Percentiles rank a stretch among this genome's conserved stretches.
Evolutionary conservation across 2,329 filamentous ascomycete genomes (phyloP).

Genomic region (Cordyceps pruinosa): DNA sequence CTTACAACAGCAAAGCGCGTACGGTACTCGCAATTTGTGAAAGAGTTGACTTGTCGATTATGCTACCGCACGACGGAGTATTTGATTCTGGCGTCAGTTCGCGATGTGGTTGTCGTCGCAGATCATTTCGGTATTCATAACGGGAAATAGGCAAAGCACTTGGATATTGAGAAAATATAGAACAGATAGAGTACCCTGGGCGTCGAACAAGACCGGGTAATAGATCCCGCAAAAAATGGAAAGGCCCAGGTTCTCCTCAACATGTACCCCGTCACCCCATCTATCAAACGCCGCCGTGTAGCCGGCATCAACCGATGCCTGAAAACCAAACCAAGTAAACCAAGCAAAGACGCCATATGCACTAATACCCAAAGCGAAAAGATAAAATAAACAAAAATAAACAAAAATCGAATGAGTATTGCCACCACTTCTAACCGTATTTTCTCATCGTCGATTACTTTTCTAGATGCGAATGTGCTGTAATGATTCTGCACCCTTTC

Average conservation of each 20-base stretch:
- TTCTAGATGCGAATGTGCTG: neutral
- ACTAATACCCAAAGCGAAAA: neutral
- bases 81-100: no score
- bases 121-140: no score
- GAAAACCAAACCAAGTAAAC: neutral
- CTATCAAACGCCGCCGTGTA: slow-evolving; percentile 1
- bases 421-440: neutral
- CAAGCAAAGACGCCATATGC: neutral
- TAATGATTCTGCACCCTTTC: neutral
- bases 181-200: neutral
- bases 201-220: neutral
- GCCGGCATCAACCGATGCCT: neutral
- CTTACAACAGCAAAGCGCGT: no score
- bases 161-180: neutral
- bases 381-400: no score
- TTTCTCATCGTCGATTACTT: neutral
- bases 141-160: no score
- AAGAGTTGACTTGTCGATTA: no score
- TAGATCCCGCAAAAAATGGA: neutral
- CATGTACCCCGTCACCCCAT: neutral
- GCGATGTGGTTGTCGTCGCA: no score
- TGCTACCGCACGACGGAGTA: no score
- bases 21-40: no score
- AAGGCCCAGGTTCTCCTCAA: neutral
- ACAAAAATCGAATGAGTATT: neutral